Evolutionary conservation across 2,329 filamentous ascomycete genomes (phyloP), one percentile per base, ranked within the genome.

Genomic region (Colletotrichum sp.): DNA sequence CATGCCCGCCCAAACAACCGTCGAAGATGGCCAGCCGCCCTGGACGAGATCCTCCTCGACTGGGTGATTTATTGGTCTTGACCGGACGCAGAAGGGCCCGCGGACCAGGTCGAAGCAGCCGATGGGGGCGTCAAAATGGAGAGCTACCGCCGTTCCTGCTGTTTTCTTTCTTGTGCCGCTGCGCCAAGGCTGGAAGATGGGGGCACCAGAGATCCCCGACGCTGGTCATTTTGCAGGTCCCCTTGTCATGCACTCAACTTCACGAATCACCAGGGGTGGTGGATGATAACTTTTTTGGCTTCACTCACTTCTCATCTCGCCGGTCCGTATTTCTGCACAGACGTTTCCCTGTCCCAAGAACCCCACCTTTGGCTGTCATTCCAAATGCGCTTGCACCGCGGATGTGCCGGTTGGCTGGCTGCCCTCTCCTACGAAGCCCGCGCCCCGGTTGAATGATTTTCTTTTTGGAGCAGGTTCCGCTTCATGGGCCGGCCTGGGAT

Each of bases 381-480:
- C 71, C 74, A 64, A 76, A 76, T 76, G 65, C 64, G 55, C 64
- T 63, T 59, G 73, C 65, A 68, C 71, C 74, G 74, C 70, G 74
- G 74, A 76, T 76, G 70, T 76, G 74, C 74, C 74, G 74, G 74
- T 74, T 75, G 74, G 59, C 61, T 68, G n/a, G 10, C 61, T 32
- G 39, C 57, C 26, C 43, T 60, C 55, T 60, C 55, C 52, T 13
- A 4, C 48, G 26, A 52, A 67, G 36, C 64, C 26, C 13, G 61
- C 30, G 28, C 65, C 66, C 65, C 52, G 3, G 59, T 24, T 32
- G 36, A 48, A 48, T 48, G n/a, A 64, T 64, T 34, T 64, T 43
- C 57, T 57, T 61, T 26, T 30, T 66, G 55, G 39, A 57, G 34
- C 64, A 43, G 26, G 68, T 61, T 66, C 43, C 52, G 14, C 7